A percentile compares a stretch with the other conserved stretches of the same genome.
phyloP scores from a whole-genome alignment of 73 alveolate genomes.

The Paramecium primaurelia region DNA sequence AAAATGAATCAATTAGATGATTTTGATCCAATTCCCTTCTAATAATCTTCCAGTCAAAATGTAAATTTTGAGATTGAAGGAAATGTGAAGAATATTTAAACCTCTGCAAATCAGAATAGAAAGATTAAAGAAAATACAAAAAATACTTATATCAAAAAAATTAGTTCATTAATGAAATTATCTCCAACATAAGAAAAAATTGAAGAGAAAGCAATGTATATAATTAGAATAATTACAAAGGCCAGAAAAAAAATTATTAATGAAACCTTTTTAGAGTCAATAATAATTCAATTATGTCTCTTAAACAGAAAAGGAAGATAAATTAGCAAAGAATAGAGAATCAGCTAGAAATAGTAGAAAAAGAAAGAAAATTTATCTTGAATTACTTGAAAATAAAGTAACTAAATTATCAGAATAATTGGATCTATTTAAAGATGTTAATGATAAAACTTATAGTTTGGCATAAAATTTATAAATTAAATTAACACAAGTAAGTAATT shows the following conservation, averaged over 20 bases:
- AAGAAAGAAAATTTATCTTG: conserved; percentile 75
- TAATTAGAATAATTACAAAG: neutral
- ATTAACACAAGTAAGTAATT: neutral
- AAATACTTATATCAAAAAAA: neutral
- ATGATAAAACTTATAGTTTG: neutral
- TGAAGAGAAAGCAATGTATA: neutral
- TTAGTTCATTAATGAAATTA: neutral
- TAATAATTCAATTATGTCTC: neutral
- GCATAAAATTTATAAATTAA: neutral
- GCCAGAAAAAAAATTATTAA: neutral
- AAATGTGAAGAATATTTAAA: neutral
- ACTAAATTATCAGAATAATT: conserved; percentile 15
- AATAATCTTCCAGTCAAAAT: neutral
- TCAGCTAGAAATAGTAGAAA: conserved; percentile 81
- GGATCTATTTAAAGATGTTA: conserved; percentile 19
- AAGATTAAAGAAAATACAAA: neutral
- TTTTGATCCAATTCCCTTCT: neutral
- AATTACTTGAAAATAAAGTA: conserved; percentile 63
- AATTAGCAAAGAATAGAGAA: conserved; percentile 74
- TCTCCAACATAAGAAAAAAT: neutral
- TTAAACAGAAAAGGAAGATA: conserved; percentile 46
- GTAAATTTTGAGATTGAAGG: neutral
- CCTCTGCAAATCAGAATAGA: neutral
- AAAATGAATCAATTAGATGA: neutral
- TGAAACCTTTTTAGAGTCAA: neutral